Evolutionary conservation across 2,329 filamentous ascomycete species (phyloP).

Genomic region (Fusarium citri): DNA sequence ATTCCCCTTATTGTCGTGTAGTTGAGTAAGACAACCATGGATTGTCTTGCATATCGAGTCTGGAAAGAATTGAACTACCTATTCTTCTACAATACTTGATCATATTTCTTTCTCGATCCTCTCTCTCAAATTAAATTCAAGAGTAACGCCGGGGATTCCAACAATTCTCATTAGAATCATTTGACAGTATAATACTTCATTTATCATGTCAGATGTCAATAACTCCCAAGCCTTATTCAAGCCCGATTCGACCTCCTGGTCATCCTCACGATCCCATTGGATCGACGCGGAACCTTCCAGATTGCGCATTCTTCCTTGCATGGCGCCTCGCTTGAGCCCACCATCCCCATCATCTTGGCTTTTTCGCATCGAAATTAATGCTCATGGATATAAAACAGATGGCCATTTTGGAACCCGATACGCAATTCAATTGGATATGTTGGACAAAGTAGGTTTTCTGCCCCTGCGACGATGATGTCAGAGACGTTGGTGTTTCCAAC

Average conservation of each 20-base stretch:
- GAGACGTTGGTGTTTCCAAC: neutral
- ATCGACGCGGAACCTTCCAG: conserved; percentile 6
- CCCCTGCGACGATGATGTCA: conserved; percentile 36
- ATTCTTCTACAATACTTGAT: neutral
- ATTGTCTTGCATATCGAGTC: neutral
- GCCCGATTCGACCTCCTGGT: neutral
- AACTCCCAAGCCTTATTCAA: conserved; percentile 1
- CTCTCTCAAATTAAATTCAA: neutral
- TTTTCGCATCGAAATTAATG: neutral
- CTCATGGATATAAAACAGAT: neutral
- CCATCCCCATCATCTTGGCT: neutral
- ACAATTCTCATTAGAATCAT: neutral
- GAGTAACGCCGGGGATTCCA: neutral
- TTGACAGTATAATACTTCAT: neutral
- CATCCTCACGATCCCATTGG: conserved; percentile 6
- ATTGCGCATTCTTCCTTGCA: conserved; percentile 20
- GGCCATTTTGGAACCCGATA: neutral
- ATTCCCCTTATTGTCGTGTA: neutral
- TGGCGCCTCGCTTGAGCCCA: neutral
- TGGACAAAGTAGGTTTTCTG: neutral
- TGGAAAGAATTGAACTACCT: neutral
- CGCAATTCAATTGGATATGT: neutral
- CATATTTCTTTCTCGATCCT: neutral
- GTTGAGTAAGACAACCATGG: neutral
- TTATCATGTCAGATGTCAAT: neutral